Conservation (phyloP, 371 early-diverging fungal genomes). For the Cokeromyces recurvatus region DNA sequence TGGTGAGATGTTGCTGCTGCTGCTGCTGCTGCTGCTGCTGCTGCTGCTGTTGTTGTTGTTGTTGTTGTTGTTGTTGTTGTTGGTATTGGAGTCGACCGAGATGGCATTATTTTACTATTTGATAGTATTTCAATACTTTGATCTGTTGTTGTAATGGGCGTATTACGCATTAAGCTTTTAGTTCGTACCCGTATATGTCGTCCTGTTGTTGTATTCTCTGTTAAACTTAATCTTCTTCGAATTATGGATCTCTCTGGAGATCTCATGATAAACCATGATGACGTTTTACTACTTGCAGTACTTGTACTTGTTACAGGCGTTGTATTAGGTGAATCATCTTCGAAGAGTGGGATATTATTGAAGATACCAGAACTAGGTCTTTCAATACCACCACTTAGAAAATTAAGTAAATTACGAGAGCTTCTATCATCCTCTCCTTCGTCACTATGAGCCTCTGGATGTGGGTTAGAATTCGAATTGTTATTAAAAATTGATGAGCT, state of each 20-base stretch:
- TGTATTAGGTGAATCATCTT: constrained; percentile 11
- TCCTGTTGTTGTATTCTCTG: constrained; percentile 3
- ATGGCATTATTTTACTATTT: no score
- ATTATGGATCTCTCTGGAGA: constrained; percentile 9
- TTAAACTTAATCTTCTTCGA: constrained; percentile 13
- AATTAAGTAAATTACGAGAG: constrained; percentile 32
- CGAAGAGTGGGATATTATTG: constrained; percentile 12
- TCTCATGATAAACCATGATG: constrained; percentile 10
- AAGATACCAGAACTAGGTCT: constrained; percentile 20
- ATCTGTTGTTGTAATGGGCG: constrained; percentile 20
- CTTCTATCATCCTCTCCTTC: no score
- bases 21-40: constrained; percentile 1
- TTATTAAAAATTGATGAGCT: constrained; percentile 17
- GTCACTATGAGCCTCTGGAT: not conserved
- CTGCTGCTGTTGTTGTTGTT: constrained; percentile 5
- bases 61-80: not conserved
- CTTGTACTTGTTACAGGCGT: constrained; percentile 9
- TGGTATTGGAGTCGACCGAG: no score
- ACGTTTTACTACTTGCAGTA: constrained; percentile 4
- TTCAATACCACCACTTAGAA: constrained; percentile 28
- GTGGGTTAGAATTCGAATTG: not conserved
- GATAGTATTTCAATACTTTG: no score
- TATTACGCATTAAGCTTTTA: constrained; percentile 37
- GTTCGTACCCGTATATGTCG: constrained; percentile 28
- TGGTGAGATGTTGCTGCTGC: constrained; percentile 5